A percentile compares a stretch with the other conserved stretches of the same genome.
These are phyloP conservation scores for Fusarium veterinarium DNA, from an alignment of 2,329 filamentous ascomycete species.

Conservation along the genomic window DNA sequence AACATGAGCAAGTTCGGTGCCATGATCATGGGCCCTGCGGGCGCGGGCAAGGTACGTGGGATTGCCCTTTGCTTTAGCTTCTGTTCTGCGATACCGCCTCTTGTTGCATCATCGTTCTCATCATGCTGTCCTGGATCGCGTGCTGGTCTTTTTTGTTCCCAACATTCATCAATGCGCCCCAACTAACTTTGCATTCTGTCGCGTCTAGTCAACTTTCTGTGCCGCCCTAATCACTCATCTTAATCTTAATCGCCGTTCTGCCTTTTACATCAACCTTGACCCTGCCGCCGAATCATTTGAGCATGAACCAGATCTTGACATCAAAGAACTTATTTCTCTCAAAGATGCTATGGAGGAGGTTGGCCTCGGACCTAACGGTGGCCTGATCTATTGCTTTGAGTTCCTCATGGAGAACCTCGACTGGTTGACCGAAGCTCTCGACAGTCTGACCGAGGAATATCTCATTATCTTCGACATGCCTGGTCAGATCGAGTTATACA, in stretches of 20 bases:
- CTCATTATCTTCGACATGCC: constrained; percentile 99
- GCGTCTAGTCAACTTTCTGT: constrained; percentile 86
- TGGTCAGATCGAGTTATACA: constrained; percentile 98
- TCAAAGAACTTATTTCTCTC: constrained; percentile 92
- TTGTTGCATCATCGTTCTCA: constrained; percentile 20
- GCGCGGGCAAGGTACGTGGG: constrained; percentile 82
- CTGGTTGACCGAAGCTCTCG: constrained; percentile 86
- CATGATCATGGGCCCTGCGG: constrained; percentile 95
- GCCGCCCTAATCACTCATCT: constrained; percentile 93
- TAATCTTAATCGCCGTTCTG: constrained; percentile 88
- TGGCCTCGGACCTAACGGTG: constrained; percentile 89
- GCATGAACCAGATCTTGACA: constrained; percentile 92
- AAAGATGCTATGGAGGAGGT: constrained; percentile 98
- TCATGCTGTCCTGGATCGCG: constrained; percentile 33
- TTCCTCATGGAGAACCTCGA: constrained; percentile 95
- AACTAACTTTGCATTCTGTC: constrained; percentile 15
- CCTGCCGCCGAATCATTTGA: constrained; percentile 93
- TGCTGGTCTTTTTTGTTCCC: constrained; percentile 22
- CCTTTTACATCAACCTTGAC: constrained; percentile 98
- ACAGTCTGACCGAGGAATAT: constrained; percentile 91
- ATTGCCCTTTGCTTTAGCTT: constrained; percentile 11
- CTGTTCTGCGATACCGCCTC: constrained; percentile 5
- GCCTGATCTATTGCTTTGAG: constrained; percentile 96
- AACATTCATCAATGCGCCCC: constrained; percentile 14
- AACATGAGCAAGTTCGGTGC: constrained; percentile 93